Evolutionary conservation across 139 green algal species (phyloP), one percentile per base, ranked within the genome.

Genomic region (Micromonas pusilla): DNA sequence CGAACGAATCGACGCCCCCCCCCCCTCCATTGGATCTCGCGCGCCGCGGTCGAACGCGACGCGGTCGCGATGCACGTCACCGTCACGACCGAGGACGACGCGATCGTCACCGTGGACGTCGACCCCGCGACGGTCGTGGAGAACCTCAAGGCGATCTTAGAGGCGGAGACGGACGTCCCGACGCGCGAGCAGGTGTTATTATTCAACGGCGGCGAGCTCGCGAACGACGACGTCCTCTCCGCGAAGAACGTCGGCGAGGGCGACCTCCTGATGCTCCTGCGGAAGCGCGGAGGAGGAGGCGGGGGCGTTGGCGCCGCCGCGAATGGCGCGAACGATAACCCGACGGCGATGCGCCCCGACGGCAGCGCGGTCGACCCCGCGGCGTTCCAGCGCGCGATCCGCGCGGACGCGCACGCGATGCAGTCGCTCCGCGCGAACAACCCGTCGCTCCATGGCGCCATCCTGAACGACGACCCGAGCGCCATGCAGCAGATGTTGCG

Each of bases 121-220:
- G 63, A 70, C 30, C 28, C 34, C 6, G 72, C 26, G 6, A 38
- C 38, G 52, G 54, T 31, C 25, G 38, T 78, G n/a, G 72, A 78
- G 52, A 78, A 78, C 52, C 30, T 78, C 39, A 78, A 78, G 52
- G 52, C 39, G 31, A 78, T 78, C 34, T 19, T 78, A 5, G 34
- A 78, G 38, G 72, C 52, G 25, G 72, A 78, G 52, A 78, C 72
- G 72, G 72, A 33, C 20, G 72, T 78, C 4, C 39, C 31, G 21
- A 33, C 45, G 20, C 4, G 26, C 25, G 52, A 78, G 20, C 72
- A 78, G 72, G 25, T 66, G 13, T 30, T 78, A 13, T 19, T 78
- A 13, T 19, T 78, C 4, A 76, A 76, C 38, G 72, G 72, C 6
- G 45, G 45, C 28, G 37, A 78, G 13, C 25, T 78, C 63, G 63